These are phyloP conservation scores for Fraxinus xanthoxyloides DNA, from an alignment of 305 asterid genomes.

Conservation along the genomic window DNA sequence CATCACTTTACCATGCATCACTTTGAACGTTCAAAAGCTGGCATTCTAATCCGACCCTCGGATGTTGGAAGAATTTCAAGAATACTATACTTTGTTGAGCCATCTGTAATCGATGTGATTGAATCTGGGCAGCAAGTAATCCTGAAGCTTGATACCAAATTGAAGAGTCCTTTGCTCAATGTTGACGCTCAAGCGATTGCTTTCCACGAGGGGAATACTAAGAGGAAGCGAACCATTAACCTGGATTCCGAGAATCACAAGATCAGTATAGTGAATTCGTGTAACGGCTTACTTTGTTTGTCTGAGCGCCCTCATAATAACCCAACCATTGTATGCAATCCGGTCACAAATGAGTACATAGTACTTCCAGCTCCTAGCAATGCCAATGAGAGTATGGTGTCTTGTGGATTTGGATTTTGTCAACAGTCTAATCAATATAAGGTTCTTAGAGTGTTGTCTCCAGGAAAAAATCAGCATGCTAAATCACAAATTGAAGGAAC, in stretches of 20 bases:
- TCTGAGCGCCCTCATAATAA: neutral
- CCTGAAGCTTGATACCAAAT: neutral
- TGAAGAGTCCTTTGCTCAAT: conserved; percentile 1
- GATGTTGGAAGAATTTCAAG: neutral
- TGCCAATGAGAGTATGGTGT: neutral
- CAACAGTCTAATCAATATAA: conserved; percentile 9
- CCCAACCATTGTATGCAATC: neutral
- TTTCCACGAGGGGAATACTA: neutral
- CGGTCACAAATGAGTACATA: neutral
- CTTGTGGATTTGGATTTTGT: neutral
- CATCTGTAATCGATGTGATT: neutral
- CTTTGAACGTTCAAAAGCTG: neutral
- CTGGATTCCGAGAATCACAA: neutral
- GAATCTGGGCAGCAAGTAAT: neutral
- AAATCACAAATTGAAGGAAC: neutral
- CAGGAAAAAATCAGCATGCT: neutral
- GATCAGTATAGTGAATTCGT: neutral
- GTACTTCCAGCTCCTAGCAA: neutral
- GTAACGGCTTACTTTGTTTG: conserved; percentile 1
- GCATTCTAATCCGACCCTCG: neutral
- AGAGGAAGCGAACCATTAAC: neutral
- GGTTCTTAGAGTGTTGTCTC: neutral
- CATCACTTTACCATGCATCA: neutral
- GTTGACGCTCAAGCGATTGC: neutral
- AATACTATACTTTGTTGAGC: neutral